Base-by-base conservation (phyloP, 805 yeast genomes). In the Sugiyamaella boreocaroliniensis region DNA sequence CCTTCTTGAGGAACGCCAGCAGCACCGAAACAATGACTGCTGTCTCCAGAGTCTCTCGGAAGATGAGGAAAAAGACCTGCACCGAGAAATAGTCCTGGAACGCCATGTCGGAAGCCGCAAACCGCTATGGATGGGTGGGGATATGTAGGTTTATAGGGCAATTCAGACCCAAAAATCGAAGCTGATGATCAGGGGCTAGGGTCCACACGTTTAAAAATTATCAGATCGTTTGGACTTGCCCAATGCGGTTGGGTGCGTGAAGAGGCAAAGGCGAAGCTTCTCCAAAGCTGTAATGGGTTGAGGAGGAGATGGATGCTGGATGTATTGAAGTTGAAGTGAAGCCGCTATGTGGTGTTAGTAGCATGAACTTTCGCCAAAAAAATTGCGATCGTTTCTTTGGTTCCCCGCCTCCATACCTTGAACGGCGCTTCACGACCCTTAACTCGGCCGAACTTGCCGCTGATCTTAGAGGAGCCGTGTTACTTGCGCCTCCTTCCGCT, bases 31-130 rank as follows among this genome's bases (percentile, higher is more conserved):
- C 85, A 56, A 89, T 85, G 56, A 89, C 78, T 50, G 87, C 85
- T 12, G 96, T 95, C 74, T 89, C 97, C 59, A 89, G 72, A 50
- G 90, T 75, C 72, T 89, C 97, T 75, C 97, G 83, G 69, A 89
- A 84, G 51, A 87, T 93, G 63, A 89, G 83, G 73, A 89, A 89
- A 76, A 89, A 89, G 57, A 89, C 86, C 66, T 81, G 83, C 44
- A 80, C 83, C 65, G 81, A 81, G 65, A 83, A 83, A 50, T 61
- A 79, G 51, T 68, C 66, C 37, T 60, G 59, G 47, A 58, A 58
- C 37, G 57, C 47, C 57, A 55, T 51, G 29, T 3, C 37, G 8
- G 37, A 9, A 14, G 12, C 37, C n/a, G 37, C 37, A 14, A 32
- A 32, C n/a, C 8, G 12, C 37, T 2, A 32, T 11, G 37, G 37